Percentiles rank a stretch among this genome's conserved stretches.
phyloP scores from a whole-genome alignment of 495 filamentous ascomycete species.

The Hyaloscypha variabilis region DNA sequence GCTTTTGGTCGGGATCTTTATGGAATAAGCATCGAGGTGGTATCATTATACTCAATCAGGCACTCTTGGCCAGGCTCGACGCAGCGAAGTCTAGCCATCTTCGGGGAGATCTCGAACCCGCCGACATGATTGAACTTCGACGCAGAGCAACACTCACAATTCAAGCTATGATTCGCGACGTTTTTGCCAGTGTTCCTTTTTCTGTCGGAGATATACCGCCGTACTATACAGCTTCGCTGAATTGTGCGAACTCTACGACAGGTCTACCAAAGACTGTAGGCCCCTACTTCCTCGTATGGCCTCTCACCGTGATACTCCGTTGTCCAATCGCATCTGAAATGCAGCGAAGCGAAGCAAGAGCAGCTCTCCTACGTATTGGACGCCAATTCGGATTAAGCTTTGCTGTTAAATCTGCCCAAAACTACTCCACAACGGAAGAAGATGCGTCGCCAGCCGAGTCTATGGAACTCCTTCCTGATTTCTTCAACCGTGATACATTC shows the following conservation, averaged over 20 bases:
- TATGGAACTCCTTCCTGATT: background rate
- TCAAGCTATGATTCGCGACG: background rate
- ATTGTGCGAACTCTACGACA: too few species aligned
- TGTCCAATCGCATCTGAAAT: background rate
- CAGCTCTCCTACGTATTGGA: background rate
- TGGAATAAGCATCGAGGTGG: constrained; percentile 6
- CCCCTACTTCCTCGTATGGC: constrained; percentile 10
- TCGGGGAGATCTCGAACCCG: background rate
- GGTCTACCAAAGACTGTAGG: constrained; percentile 2
- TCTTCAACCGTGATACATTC: background rate
- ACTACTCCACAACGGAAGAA: background rate
- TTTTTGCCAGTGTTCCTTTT: constrained; percentile 3
- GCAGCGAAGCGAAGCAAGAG: constrained; percentile 8
- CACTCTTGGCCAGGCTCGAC: background rate
- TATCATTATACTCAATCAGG: constrained; percentile 3
- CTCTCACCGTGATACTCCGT: constrained; percentile 5
- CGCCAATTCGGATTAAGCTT: constrained; percentile 12
- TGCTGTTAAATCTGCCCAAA: constrained; percentile 4
- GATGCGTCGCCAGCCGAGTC: background rate
- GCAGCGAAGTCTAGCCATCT: background rate
- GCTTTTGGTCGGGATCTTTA: background rate
- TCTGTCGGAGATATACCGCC: background rate
- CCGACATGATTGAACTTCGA: background rate
- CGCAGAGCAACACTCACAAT: background rate
- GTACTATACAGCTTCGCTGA: background rate